Evolutionary conservation across 345 rosid species (phyloP).

Genomic region (Jatropha curcas): DNA sequence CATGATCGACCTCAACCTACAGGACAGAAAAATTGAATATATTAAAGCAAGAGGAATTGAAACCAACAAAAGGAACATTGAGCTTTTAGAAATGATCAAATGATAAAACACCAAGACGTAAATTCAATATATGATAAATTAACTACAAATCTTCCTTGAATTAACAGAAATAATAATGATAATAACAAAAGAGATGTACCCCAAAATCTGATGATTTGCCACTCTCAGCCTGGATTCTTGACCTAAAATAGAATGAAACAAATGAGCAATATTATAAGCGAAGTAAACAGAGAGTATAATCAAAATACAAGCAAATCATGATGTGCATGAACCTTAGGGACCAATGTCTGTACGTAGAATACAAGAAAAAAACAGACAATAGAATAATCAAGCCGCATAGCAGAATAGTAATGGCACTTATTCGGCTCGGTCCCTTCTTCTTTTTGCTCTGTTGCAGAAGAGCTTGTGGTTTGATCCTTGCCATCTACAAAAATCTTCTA

Average conservation of each 20-base stretch:
- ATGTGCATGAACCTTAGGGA: slow-evolving; percentile 48
- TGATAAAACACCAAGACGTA: not conserved
- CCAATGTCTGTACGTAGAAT: slow-evolving; percentile 60
- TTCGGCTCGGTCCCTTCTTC: slow-evolving; percentile 66
- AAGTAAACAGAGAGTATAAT: no score
- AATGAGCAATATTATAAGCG: not conserved
- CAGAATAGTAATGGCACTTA: slow-evolving; percentile 50
- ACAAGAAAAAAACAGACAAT: slow-evolving; percentile 51
- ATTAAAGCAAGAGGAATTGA: not conserved
- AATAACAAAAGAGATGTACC: no score
- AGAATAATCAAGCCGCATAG: slow-evolving; percentile 42
- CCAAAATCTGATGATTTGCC: slow-evolving; percentile 45
- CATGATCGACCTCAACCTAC: slow-evolving; percentile 17
- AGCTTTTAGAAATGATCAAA: not conserved
- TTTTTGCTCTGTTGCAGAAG: slow-evolving; percentile 71
- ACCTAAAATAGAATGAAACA: slow-evolving; percentile 38
- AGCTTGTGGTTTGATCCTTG: slow-evolving; percentile 81
- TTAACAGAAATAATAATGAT: no score
- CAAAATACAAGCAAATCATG: not conserved
- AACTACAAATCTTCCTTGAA: not conserved
- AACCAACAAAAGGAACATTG: not conserved
- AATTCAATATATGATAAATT: not conserved
- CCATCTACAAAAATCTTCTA: slow-evolving; percentile 37
- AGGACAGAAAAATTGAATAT: slow-evolving; percentile 3
- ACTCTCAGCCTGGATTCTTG: slow-evolving; percentile 42